phyloP scores from a whole-genome alignment of 2,329 filamentous ascomycete genomes.

The Sporothrix protearum region DNA sequence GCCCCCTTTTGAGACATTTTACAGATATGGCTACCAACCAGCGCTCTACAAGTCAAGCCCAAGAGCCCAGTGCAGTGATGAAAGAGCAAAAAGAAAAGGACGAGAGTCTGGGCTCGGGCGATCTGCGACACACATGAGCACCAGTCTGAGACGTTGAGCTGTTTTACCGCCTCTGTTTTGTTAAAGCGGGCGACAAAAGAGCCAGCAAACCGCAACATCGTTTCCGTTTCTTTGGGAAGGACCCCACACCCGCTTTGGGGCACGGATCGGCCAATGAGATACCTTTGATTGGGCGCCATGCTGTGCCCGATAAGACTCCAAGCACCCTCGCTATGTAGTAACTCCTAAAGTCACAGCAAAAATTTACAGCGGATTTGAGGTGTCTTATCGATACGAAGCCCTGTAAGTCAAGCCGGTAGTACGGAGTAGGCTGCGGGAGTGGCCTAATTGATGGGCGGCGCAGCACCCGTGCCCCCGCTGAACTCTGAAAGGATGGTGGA shows the following conservation, averaged over 20 bases:
- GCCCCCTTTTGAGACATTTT: not conserved
- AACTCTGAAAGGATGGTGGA: not conserved
- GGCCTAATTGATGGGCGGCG: not conserved
- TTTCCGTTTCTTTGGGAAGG: not conserved
- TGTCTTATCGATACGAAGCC: constrained; percentile 11
- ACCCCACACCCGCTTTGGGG: not conserved
- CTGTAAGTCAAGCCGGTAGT: not conserved
- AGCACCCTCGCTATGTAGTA: not conserved
- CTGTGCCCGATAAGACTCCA: constrained; percentile 13
- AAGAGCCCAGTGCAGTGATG: not conserved
- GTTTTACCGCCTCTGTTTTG: constrained; percentile 37
- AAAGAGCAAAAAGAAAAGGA: not conserved
- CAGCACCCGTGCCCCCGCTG: not conserved
- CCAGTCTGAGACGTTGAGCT: constrained; percentile 36
- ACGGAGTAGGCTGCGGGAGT: not conserved
- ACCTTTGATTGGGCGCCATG: not conserved
- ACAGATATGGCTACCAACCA: not conserved
- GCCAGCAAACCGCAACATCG: not conserved
- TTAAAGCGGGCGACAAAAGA: constrained; percentile 32
- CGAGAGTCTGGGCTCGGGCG: constrained; percentile 23
- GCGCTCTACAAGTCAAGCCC: not conserved
- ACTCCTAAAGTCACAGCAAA: too few species aligned
- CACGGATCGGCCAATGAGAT: not conserved
- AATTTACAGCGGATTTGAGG: not conserved
- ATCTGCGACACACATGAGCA: constrained; percentile 30